Percentiles rank a stretch among this genome's conserved stretches.
Conservation (phyloP, 306 rosid species). For the Castanea mollissima region DNA sequence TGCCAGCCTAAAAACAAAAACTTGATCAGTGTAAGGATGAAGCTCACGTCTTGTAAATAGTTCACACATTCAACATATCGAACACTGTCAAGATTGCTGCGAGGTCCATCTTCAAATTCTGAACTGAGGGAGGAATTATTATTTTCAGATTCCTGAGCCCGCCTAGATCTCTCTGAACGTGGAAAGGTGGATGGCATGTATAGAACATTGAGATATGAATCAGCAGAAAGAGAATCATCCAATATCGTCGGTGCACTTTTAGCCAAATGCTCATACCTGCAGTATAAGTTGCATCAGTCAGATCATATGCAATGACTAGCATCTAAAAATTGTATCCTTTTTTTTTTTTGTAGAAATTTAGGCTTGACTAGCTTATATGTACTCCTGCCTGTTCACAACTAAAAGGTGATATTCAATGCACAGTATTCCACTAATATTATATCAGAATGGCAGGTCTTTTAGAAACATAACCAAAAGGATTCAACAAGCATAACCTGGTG, state of each 20-base stretch:
- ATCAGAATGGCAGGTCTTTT: background rate
- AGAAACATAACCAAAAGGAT: background rate
- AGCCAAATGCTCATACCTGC: constrained; percentile 96
- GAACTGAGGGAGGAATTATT: constrained; percentile 52
- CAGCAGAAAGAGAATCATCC: constrained; percentile 99
- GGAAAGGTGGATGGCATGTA: constrained; percentile 96
- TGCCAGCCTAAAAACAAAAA: constrained; percentile 20
- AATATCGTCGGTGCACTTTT: constrained; percentile 95
- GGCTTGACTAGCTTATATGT: background rate
- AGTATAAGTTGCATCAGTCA: constrained; percentile 37
- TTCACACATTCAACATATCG: constrained; percentile 83
- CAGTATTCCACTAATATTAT: background rate
- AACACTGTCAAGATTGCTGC: constrained; percentile 80
- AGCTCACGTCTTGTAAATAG: constrained; percentile 84
- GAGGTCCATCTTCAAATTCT: constrained; percentile 87
- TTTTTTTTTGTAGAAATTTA: constrained; percentile 8
- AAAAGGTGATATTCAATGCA: background rate
- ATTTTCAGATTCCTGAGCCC: constrained; percentile 59
- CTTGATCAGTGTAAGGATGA: constrained; percentile 5
- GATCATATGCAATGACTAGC: constrained; percentile 17
- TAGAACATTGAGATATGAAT: constrained; percentile 92
- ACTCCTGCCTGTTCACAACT: background rate
- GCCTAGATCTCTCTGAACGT: constrained; percentile 90
- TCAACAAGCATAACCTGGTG: background rate
- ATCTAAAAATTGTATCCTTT: background rate